Evolutionary conservation across 495 filamentous ascomycete species (phyloP).

Genomic region (Aeminium ludgeri): DNA sequence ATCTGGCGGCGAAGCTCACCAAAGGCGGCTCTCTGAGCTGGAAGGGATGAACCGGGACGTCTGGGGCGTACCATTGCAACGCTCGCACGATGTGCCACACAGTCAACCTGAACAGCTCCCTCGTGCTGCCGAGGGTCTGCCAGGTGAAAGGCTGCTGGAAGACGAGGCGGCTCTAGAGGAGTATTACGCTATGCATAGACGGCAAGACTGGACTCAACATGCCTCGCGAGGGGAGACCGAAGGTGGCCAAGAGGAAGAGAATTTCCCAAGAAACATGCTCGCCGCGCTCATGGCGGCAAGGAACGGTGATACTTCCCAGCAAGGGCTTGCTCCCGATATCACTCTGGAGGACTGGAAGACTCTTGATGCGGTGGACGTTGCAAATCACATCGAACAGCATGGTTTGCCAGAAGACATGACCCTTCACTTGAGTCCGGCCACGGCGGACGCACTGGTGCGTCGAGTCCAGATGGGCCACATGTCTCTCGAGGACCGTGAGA

Average conservation of each 20-base stretch:
- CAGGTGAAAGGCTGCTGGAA: background rate
- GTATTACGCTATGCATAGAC: constrained; percentile 12
- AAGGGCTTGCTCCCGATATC: background rate
- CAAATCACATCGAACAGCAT: no score
- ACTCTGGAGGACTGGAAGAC: background rate
- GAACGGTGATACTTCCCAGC: background rate
- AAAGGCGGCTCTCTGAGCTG: constrained; percentile 2
- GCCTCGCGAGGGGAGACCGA: background rate
- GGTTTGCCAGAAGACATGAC: background rate
- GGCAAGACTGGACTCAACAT: constrained; percentile 12
- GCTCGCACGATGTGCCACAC: no score
- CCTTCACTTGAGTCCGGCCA: no score
- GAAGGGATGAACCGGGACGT: constrained; percentile 9
- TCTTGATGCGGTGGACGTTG: background rate
- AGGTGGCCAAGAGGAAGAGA: background rate
- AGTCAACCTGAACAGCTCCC: no score
- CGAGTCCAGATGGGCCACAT: no score
- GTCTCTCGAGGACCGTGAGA: background rate
- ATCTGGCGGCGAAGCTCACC: constrained; percentile 6
- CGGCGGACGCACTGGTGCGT: no score
- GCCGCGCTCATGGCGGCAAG: background rate
- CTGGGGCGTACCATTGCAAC: constrained; percentile 11
- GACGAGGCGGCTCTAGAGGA: constrained; percentile 5
- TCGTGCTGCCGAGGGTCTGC: no score
- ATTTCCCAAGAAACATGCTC: constrained; percentile 11